These are phyloP conservation scores for Corymbia maculata DNA, from an alignment of 345 rosid genomes.

Conservation along the genomic window DNA sequence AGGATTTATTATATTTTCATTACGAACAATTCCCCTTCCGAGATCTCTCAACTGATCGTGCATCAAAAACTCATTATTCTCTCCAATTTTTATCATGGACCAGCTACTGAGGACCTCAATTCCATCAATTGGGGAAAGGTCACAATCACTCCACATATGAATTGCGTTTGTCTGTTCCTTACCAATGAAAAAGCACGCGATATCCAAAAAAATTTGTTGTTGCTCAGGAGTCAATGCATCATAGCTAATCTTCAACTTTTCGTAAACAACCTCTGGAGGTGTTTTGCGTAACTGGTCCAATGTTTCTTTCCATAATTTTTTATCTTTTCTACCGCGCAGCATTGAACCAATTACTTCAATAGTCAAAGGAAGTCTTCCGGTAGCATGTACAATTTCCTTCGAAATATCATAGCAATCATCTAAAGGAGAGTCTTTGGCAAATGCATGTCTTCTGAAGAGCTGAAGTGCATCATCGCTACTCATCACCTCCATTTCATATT, in stretches of 20 bases:
- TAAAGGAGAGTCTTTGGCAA: neutral
- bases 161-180: no score
- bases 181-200: no score
- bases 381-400: neutral
- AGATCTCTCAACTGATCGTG: neutral
- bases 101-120: no score
- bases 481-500: neutral
- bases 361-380: neutral
- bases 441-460: neutral
- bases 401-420: neutral
- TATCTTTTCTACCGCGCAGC: rapidly evolving
- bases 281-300: no score
- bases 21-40: neutral
- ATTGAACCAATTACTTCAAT: neutral
- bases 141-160: no score
- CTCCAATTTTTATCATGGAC: neutral
- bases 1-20: neutral
- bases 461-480: neutral
- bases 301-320: no score
- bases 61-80: neutral
- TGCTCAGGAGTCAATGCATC: neutral
- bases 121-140: rapidly evolving
- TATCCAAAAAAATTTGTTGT: neutral
- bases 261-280: rapidly evolving
- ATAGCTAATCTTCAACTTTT: neutral